These are phyloP conservation scores for Tripidium arundinaceum DNA, from an alignment of 202 grass and related monocot species.

Conservation along the genomic window DNA sequence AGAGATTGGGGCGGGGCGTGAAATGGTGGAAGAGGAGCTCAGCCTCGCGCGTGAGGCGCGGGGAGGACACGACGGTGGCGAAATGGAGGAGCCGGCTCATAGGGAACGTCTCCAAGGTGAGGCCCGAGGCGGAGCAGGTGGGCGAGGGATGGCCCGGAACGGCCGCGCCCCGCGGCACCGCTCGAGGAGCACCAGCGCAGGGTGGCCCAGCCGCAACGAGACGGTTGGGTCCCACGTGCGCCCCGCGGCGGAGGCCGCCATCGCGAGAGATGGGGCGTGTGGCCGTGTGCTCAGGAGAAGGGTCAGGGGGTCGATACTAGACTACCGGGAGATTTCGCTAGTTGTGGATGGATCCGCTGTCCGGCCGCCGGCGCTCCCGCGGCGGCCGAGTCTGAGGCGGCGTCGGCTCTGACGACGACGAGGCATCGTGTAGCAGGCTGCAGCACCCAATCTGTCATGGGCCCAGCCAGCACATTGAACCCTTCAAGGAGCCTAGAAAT, in stretches of 20 bases:
- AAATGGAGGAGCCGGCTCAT: constrained; percentile 56
- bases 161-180: constrained; percentile 19
- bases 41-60: no score
- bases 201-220: constrained; percentile 46
- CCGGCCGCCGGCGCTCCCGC: neutral
- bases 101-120: constrained; percentile 47
- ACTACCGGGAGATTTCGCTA: neutral
- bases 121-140: constrained; percentile 50
- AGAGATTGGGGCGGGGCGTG: no score
- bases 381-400: neutral
- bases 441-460: neutral
- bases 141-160: constrained; percentile 44
- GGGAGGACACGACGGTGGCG: no score
- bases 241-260: neutral
- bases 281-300: neutral
- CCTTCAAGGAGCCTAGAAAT: neutral
- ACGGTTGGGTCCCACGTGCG: constrained; percentile 46
- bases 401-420: neutral
- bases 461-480: neutral
- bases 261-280: neutral
- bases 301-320: neutral
- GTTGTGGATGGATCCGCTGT: neutral
- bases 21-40: no score
- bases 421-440: neutral
- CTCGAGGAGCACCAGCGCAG: constrained; percentile 51